These are phyloP conservation scores for Fusarium albosuccineum DNA, from an alignment of 2,329 filamentous ascomycete species.

Conservation along the genomic window DNA sequence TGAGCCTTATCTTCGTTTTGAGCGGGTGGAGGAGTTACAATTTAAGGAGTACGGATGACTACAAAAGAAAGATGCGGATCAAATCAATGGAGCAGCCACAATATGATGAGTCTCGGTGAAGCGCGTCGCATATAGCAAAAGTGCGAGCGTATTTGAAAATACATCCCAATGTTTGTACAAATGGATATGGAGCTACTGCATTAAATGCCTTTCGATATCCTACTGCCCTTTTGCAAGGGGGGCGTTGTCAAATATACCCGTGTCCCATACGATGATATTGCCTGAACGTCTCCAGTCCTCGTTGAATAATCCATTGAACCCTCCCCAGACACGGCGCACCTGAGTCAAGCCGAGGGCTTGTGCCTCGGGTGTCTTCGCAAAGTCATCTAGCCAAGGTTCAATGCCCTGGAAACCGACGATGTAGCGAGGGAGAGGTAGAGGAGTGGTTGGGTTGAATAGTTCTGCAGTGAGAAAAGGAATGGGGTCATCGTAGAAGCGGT, in stretches of 20 bases:
- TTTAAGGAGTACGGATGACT: conserved; percentile 40
- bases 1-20: conserved; percentile 33
- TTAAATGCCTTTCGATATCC: neutral
- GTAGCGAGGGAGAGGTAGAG: conserved; percentile 62
- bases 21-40: conserved; percentile 40
- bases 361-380: conserved; percentile 57
- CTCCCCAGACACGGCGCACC: conserved; percentile 65
- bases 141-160: neutral
- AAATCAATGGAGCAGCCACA: conserved; percentile 8
- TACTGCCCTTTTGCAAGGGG: conserved; percentile 4
- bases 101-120: conserved; percentile 5
- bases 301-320: conserved; percentile 72
- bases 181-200: neutral
- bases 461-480: conserved; percentile 66
- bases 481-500: conserved; percentile 84
- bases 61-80: conserved; percentile 34
- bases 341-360: conserved; percentile 55
- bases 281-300: conserved; percentile 71
- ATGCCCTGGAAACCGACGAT: conserved; percentile 73
- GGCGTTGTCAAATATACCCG: conserved; percentile 51
- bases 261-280: conserved; percentile 71
- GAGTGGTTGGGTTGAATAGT: conserved; percentile 57
- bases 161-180: conserved; percentile 12
- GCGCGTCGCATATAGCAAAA: conserved; percentile 2
- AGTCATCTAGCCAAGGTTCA: conserved; percentile 60